Evolutionary conservation across 495 filamentous ascomycete species (phyloP), one percentile per base, ranked within the genome.

Genomic region (Lophiostoma macrostomum): DNA sequence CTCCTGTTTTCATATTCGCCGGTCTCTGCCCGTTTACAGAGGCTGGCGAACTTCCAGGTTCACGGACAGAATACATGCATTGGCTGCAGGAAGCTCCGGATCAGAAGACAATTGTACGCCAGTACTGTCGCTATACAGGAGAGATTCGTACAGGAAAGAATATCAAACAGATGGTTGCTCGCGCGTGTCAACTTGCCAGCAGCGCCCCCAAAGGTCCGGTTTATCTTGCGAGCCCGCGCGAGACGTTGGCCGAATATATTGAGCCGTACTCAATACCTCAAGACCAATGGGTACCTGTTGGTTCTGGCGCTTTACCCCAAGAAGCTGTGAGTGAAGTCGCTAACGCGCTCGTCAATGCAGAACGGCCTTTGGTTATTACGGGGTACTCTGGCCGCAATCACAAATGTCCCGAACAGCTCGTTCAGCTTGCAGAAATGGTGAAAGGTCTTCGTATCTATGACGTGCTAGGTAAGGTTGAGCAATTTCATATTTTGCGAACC

Each of bases 61-160:
- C 82, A 2, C 77, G 91, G 34, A 95, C 90, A 0, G 91, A 96
- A 69, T 96, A 91, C 66, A 97, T 96, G 63, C 91, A 97, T 64
- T 97, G 91, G 88, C 90, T 96, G 31, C 91, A 97, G 64, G 88
- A 97, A 71, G 88, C 96, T 5, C 91, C 91, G 1, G 90, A 97
- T 55, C 91, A 97, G 71, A 90, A 88, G 66, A 83, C 85, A 67
- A 96, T 97, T 54, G 76, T 97, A 11, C 78, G 79, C 2, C 91
- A 97, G 70, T 97, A 97, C 67, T 96, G 91, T 66, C 81, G 91
- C 13, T 97, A 96, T 66, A 73, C 85, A 0, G 90, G 76, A 1
- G 91, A 97, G 68, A 81, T 97, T 63, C 95, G 95, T 69, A 86
- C 86, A 5, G 91, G 90, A 4, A 84, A 83, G 65, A 96, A 97